Percentiles rank a stretch among this genome's conserved stretches.
phyloP scores from a whole-genome alignment of 2,329 filamentous ascomycete genomes.

The Xylaria polymorpha region DNA sequence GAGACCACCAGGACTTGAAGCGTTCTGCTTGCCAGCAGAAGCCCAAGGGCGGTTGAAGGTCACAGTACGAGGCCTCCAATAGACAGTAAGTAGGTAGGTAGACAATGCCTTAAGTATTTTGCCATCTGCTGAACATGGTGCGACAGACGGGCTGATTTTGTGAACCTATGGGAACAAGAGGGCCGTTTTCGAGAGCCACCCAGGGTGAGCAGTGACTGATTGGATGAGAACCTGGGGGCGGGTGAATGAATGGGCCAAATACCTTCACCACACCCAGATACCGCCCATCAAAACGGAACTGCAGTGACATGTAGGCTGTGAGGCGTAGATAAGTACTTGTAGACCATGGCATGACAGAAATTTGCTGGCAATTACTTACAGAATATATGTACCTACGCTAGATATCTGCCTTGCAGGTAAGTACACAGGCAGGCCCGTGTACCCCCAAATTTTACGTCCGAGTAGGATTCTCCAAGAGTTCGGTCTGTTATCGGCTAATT shows the following conservation, averaged over 20 bases:
- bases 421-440: neutral
- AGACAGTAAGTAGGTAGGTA: neutral
- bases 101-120: neutral
- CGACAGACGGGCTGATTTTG: neutral
- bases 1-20: neutral
- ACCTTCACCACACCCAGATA: neutral
- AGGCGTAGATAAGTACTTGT: neutral
- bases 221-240: neutral
- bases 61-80: neutral
- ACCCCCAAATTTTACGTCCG: neutral
- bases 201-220: neutral
- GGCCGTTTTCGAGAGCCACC: conserved; percentile 5
- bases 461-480: neutral
- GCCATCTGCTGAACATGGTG: neutral
- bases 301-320: neutral
- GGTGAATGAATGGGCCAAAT: neutral
- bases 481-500: neutral
- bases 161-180: neutral
- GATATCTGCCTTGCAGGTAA: too few relatives aligned
- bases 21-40: neutral
- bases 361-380: too few relatives aligned
- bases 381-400: too few relatives aligned
- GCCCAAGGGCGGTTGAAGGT: neutral
- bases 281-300: too few relatives aligned
- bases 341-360: too few relatives aligned